Evolutionary conservation across 768 basidiomycete species (phyloP).

Genomic region (Suillus brevipes): DNA sequence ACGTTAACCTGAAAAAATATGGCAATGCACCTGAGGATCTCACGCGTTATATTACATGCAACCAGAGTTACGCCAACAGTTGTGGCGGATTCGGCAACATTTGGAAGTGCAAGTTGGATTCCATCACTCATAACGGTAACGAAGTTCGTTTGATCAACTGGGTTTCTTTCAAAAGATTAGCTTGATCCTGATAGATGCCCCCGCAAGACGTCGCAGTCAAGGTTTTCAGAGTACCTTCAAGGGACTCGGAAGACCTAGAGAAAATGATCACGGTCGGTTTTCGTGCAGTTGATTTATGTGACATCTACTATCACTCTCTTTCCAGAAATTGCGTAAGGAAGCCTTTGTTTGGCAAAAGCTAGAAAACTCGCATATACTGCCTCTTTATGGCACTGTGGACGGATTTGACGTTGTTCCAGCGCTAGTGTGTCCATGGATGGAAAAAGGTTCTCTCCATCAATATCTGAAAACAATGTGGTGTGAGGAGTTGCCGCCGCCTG

Average conservation of each 20-base stretch:
- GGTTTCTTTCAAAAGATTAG: not conserved
- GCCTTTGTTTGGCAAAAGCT: constrained; percentile 21
- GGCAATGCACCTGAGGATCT: not conserved
- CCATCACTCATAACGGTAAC: not conserved
- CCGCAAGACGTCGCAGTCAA: not conserved
- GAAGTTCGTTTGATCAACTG: not conserved
- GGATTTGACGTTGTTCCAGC: constrained; percentile 22
- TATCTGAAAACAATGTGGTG: constrained; percentile 10
- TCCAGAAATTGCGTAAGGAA: constrained; percentile 20
- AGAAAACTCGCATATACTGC: constrained; percentile 19
- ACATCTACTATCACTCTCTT: not conserved
- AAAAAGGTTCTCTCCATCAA: constrained; percentile 22
- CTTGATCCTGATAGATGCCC: not conserved
- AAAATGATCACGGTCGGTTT: not conserved
- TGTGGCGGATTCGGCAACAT: not conserved
- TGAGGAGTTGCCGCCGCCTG: not conserved
- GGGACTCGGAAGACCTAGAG: not conserved
- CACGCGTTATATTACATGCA: not conserved
- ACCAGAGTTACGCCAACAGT: not conserved
- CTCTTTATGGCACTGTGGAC: constrained; percentile 15
- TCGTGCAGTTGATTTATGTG: not conserved
- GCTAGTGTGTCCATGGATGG: constrained; percentile 27
- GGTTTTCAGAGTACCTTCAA: not conserved
- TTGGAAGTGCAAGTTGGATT: not conserved
- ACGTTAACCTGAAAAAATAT: not conserved